Evolutionary conservation across 2,329 filamentous ascomycete genomes (phyloP).

Genomic region (Cadophora sp.): DNA sequence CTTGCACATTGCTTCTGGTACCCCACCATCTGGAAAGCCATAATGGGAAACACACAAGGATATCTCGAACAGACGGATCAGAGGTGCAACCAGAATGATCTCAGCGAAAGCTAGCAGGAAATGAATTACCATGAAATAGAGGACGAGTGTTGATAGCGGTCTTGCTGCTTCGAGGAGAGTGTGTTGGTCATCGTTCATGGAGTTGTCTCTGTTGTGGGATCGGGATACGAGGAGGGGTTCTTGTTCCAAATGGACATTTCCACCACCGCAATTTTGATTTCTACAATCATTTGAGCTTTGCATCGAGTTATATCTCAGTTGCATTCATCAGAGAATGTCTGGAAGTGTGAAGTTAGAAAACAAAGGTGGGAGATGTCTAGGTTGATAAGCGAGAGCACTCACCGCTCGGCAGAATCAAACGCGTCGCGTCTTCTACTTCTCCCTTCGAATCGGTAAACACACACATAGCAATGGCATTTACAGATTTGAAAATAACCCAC

Average conservation of each 20-base stretch:
- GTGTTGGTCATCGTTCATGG: background rate
- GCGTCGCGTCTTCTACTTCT: too few species aligned
- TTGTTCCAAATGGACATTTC: background rate
- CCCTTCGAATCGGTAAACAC: too few species aligned
- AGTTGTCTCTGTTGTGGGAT: background rate
- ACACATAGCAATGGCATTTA: too few species aligned
- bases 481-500: too few species aligned
- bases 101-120: slow-evolving; percentile 44
- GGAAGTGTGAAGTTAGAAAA: too few species aligned
- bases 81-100: slow-evolving; percentile 42
- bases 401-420: too few species aligned
- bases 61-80: slow-evolving; percentile 43
- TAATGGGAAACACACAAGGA: slow-evolving; percentile 41
- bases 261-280: background rate
- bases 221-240: slow-evolving; percentile 8
- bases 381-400: too few species aligned
- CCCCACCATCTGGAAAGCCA: slow-evolving; percentile 34
- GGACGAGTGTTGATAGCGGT: slow-evolving; percentile 27
- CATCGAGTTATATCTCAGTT: background rate
- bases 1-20: slow-evolving; percentile 39
- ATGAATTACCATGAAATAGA: slow-evolving; percentile 45
- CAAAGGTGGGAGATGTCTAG: too few species aligned
- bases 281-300: background rate
- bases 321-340: too few species aligned
- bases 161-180: slow-evolving; percentile 2